These are phyloP conservation scores for Ganoderma meredithae DNA, from an alignment of 1,284 basidiomycete species.

Conservation along the genomic window DNA sequence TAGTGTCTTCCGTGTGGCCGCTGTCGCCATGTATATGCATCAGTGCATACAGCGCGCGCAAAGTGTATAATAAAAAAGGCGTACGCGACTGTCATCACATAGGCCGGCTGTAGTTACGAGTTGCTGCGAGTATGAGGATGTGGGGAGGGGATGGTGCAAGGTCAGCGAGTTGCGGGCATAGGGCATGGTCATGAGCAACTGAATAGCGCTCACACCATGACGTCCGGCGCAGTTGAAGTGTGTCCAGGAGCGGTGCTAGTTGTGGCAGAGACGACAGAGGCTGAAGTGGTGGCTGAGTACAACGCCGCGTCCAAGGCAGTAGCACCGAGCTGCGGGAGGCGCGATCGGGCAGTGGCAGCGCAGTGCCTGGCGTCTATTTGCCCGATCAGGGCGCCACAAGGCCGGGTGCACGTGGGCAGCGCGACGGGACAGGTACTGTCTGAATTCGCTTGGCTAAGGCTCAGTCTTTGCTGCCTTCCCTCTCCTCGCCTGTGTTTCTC, in stretches of 20 bases:
- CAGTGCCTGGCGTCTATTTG: background rate
- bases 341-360: slow-evolving; percentile 1
- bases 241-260: background rate
- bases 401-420: background rate
- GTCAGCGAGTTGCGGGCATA: too few species aligned
- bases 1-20: too few species aligned
- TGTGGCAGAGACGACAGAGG: background rate
- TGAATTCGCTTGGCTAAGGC: background rate
- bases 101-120: too few species aligned
- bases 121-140: too few species aligned
- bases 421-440: background rate
- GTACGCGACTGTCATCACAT: slow-evolving; percentile 62
- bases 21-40: too few species aligned
- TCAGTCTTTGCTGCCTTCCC: slow-evolving; percentile 1
- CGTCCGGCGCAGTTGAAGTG: too few species aligned
- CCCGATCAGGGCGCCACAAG: background rate
- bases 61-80: slow-evolving; percentile 15
- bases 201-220: too few species aligned
- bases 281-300: background rate
- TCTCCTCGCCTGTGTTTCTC: background rate
- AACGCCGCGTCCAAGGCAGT: background rate
- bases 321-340: background rate
- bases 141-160: too few species aligned
- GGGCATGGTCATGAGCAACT: too few species aligned
- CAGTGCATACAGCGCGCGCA: too few species aligned